Evolutionary conservation across 805 yeast species (phyloP), one percentile per base, ranked within the genome.

Genomic region (Teunomyces barrocoloradensis): DNA sequence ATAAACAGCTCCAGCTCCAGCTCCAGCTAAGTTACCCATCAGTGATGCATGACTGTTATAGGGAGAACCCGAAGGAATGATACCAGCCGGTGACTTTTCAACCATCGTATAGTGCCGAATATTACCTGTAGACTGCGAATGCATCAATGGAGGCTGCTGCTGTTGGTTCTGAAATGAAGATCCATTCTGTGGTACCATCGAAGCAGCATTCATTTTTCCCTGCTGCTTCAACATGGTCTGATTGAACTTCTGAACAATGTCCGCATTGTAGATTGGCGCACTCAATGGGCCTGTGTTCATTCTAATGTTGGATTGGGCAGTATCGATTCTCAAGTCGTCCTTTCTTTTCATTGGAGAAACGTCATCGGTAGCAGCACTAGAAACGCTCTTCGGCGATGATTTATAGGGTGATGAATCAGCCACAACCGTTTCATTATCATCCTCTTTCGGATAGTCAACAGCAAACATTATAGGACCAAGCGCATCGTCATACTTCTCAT

Each of bases 371-470:
- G n/a, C 30, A n/a, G 45, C 27, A 13, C 35, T 15, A 18, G 27
- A 38, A 25, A 37, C 36, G 17, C 46, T 38, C n/a, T 43, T 43
- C 0, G 69, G 66, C 5, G 68, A 59, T 1, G 55, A 38, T 45
- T 60, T 63, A 12, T 52, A 51, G 0, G 77, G 77, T 6, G 76
- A 71, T 2, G 75, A 66, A 40, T 69, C 66, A 1, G 74, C 77
- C 9, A 71, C 40, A 6, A 70, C 73, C 1, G 77, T 72, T 38
- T 65, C 75, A 47, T 69, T 69, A 28, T 72, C 77, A 38, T 66
- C 64, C 20, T 54, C 48, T 11, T 40, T 38, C 3, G 28, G 18
- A 23, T 20, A 37, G 6, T 35, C 45, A 12, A 33, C 18, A n/a
- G 20, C 32, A 17, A 43, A 29, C 20, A 25, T 46, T 20, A 18